These are phyloP conservation scores for Pyrenochaeta sp. DNA, from an alignment of 2,329 filamentous ascomycete species.

Conservation along the genomic window DNA sequence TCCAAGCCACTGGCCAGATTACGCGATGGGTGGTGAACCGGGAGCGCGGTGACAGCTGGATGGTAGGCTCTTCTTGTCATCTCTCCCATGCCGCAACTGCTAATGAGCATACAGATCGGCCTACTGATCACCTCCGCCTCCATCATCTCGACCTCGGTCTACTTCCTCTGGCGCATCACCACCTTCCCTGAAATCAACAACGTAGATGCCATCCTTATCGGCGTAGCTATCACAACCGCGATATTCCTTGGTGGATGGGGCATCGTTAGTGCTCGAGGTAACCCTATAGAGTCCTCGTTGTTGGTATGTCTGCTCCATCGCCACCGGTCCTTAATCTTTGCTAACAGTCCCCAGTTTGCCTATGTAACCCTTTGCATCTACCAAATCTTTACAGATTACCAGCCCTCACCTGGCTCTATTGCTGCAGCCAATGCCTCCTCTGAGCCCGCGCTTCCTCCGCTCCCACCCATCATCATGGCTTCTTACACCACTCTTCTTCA, in stretches of 20 bases:
- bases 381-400: constrained; percentile 98
- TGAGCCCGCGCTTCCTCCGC: constrained; percentile 91
- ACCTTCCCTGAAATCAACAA: constrained; percentile 94
- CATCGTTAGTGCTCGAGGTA: constrained; percentile 91
- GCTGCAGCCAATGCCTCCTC: constrained; percentile 62
- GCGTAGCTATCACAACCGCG: constrained; percentile 88
- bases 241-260: constrained; percentile 94
- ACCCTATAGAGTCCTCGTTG: constrained; percentile 92
- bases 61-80: constrained; percentile 67
- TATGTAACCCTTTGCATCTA: constrained; percentile 99
- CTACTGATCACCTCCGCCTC: constrained; percentile 88
- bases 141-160: constrained; percentile 90
- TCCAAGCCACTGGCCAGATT: constrained; percentile 93
- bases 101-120: constrained; percentile 72
- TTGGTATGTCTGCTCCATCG: constrained; percentile 56
- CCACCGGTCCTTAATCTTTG: not conserved
- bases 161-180: constrained; percentile 95
- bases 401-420: constrained; percentile 71
- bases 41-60: constrained; percentile 93
- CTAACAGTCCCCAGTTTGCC: constrained; percentile 68
- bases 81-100: constrained; percentile 16
- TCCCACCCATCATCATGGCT: constrained; percentile 97
- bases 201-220: constrained; percentile 90
- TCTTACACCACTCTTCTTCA: constrained; percentile 93
- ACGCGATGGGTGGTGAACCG: constrained; percentile 94